Base-by-base conservation (phyloP, 2,329 filamentous ascomycete species). In the Stemphylium vesicarium region DNA sequence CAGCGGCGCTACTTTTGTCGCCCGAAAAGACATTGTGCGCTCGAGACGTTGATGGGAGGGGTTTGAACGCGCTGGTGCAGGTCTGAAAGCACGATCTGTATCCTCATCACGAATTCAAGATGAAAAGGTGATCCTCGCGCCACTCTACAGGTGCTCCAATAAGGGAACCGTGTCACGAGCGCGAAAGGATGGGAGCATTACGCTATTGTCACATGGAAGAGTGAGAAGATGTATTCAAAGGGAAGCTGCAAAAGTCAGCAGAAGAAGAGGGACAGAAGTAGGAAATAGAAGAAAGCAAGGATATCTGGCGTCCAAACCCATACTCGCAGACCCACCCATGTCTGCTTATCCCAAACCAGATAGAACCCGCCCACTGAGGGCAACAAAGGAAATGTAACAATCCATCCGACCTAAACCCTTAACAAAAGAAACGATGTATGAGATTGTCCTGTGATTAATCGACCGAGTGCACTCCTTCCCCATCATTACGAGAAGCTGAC, bases 401-500 rank as follows among this genome's bases (percentile, higher is more conserved):
- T 45, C 20, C 36, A 31, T 29, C 48, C 37, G 47, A 33, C 16
- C 43, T 11, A 32, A 42, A 46, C 31, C 40, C 26, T 24, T 22
- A 31, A 59, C 53, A 56, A 56, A 59, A 15, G 48, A 59, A 49
- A 56, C 37, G 18, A 24, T 43, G 33, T 39, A 37, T 31, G 29
- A 42, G 22, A 43, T 24, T 31, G 45, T 50, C 20, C 16, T 39
- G 42, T 45, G 22, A 35, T 35, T 31, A 45, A 48, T 26, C 3
- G 24, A 37, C n/a, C 20, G n/a, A 29, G 11, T 38, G 18, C 12
- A 40, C 36, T 26, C 29, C 15, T 24, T 16, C 4, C 31, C 32
- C 38, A n/a, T 16, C 9, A 44, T 62, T 57, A 75, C 48, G 88
- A 91, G 77, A 98, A 98, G 73, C 91, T 96, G 56, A 98, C 92